phyloP scores from a whole-genome alignment of 306 rosid genomes.

The Leucaena leucocephala region DNA sequence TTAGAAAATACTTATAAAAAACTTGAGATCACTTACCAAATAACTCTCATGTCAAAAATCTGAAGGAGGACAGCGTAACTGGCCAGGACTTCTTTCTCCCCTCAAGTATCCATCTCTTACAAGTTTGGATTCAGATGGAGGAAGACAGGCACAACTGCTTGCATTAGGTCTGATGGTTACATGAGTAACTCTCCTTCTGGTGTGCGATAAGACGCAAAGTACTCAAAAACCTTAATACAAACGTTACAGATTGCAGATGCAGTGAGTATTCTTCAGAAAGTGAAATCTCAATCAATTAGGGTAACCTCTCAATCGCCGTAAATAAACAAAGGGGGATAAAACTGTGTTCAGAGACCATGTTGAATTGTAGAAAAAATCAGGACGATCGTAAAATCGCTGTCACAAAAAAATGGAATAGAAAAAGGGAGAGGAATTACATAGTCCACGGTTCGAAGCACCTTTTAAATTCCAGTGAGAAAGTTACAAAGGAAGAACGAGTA shows the following conservation, averaged over 20 bases:
- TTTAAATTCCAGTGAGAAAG: conserved; percentile 6
- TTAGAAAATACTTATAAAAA: too few species aligned
- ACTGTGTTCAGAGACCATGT: not conserved
- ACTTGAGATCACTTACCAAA: too few species aligned
- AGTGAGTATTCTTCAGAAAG: conserved; percentile 16
- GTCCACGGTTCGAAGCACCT: not conserved
- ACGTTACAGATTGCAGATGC: conserved; percentile 36
- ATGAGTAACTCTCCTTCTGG: conserved; percentile 76
- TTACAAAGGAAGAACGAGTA: not conserved
- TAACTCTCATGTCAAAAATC: too few species aligned
- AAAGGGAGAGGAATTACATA: conserved; percentile 12
- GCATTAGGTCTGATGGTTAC: conserved; percentile 85
- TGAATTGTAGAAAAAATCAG: not conserved
- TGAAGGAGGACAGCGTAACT: conserved; percentile 69
- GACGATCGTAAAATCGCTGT: not conserved
- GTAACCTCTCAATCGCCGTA: not conserved
- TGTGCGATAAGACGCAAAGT: conserved; percentile 74
- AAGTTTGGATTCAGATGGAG: conserved; percentile 90
- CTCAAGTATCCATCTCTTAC: conserved; percentile 85
- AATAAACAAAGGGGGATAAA: not conserved
- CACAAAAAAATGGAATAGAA: not conserved
- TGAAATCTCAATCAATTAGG: not conserved
- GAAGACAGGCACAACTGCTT: conserved; percentile 93
- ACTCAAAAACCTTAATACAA: conserved; percentile 77
- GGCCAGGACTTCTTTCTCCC: conserved; percentile 91